These are phyloP conservation scores for Russula lepida DNA, from an alignment of 768 basidiomycete species.

Conservation along the genomic window DNA sequence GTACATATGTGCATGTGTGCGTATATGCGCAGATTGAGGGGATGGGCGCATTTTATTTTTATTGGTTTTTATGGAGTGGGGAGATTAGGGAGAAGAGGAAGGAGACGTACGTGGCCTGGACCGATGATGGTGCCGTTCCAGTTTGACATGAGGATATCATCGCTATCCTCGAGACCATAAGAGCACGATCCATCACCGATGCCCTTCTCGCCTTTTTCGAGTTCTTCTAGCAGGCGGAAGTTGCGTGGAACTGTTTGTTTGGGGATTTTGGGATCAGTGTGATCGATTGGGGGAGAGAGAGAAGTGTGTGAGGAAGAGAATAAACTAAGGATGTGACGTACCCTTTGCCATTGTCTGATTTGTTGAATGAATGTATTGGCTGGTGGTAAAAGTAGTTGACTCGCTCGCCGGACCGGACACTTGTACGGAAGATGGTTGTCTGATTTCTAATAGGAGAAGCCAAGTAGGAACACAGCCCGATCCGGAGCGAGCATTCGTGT, in stretches of 20 bases:
- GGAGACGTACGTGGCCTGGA: slow-evolving; percentile 78
- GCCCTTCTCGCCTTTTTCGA: slow-evolving; percentile 99
- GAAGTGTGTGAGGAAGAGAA: background rate
- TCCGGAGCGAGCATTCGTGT: no score
- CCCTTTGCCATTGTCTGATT: background rate
- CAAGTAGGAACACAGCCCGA: no score
- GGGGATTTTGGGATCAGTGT: background rate
- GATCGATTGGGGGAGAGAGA: background rate
- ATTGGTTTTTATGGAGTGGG: background rate
- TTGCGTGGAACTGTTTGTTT: slow-evolving; percentile 81
- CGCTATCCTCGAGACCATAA: slow-evolving; percentile 89
- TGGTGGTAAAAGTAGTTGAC: background rate
- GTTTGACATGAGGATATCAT: slow-evolving; percentile 95
- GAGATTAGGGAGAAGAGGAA: background rate
- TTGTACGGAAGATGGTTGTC: background rate
- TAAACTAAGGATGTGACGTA: background rate
- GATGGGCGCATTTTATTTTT: background rate
- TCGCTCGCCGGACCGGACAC: background rate
- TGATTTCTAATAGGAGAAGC: background rate
- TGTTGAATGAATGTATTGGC: background rate
- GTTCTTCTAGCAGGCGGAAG: slow-evolving; percentile 94
- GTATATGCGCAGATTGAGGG: slow-evolving; percentile 3
- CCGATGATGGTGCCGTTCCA: slow-evolving; percentile 99
- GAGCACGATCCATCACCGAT: slow-evolving; percentile 98
- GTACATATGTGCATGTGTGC: background rate